Percentiles rank a stretch among this genome's conserved stretches.
Conservation (phyloP, 495 filamentous ascomycete species). For the Cairneyella variabilis region DNA sequence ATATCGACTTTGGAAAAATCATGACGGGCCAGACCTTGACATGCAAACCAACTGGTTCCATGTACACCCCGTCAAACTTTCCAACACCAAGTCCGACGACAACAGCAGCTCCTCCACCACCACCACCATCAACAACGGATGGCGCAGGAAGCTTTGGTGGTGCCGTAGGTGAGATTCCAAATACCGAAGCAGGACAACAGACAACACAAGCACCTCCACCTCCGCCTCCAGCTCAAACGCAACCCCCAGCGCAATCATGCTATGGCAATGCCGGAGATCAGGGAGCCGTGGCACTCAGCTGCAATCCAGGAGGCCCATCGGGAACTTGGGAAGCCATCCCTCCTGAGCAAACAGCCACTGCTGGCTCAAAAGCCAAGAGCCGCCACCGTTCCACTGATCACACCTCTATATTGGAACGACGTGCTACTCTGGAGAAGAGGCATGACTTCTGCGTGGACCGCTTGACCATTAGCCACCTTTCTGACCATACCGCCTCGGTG, state of each 20-base stretch:
- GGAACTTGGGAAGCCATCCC: background rate
- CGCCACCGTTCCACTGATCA: background rate
- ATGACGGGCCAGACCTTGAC: background rate
- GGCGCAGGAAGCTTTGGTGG: background rate
- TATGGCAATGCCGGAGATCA: background rate
- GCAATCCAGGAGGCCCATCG: background rate
- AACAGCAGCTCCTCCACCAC: background rate
- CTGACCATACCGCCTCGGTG: constrained; percentile 4
- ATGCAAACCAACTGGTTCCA: background rate
- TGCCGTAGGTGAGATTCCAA: background rate
- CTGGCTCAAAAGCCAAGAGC: background rate
- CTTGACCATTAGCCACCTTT: constrained; percentile 4
- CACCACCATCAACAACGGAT: background rate
- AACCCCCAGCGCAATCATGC: background rate
- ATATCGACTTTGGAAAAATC: background rate
- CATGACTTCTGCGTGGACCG: background rate
- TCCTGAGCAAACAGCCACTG: background rate
- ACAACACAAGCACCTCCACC: background rate
- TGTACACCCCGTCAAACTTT: background rate
- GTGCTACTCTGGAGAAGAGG: background rate
- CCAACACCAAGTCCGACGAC: background rate
- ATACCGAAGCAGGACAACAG: background rate
- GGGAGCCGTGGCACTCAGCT: background rate
- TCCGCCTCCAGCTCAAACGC: background rate
- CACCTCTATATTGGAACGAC: background rate